These are phyloP conservation scores for Biscogniauxia sp. DNA, from an alignment of 2,329 filamentous ascomycete species.

Conservation along the genomic window DNA sequence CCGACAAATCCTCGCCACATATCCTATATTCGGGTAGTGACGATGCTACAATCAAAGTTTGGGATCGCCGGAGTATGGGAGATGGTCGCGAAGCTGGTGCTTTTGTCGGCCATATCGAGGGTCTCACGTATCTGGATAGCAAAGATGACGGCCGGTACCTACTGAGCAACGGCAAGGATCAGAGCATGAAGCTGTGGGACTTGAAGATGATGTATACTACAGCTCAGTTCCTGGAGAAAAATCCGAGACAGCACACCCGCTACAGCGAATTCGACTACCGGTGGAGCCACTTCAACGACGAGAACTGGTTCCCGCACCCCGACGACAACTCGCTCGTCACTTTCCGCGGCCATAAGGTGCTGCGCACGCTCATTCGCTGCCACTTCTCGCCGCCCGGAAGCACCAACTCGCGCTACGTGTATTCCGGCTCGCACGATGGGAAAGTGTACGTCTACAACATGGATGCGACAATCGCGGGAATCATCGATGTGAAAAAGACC, in stretches of 20 bases:
- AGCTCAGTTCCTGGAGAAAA: conserved; percentile 55
- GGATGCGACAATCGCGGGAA: conserved; percentile 77
- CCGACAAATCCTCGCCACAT: conserved; percentile 82
- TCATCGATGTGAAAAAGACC: conserved; percentile 72
- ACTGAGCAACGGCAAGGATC: conserved; percentile 91
- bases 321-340: conserved; percentile 91
- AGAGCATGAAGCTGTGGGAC: conserved; percentile 97
- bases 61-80: conserved; percentile 91
- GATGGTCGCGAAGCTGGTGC: conserved; percentile 70
- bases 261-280: conserved; percentile 72
- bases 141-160: conserved; percentile 77
- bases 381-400: conserved; percentile 88
- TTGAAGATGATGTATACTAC: conserved; percentile 83
- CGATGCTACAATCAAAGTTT: conserved; percentile 90
- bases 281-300: conserved; percentile 62
- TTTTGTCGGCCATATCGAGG: conserved; percentile 65
- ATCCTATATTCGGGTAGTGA: conserved; percentile 96
- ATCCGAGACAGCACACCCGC: conserved; percentile 52
- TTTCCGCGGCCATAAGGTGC: conserved; percentile 84
- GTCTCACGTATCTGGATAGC: conserved; percentile 67
- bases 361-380: conserved; percentile 88
- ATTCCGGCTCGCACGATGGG: conserved; percentile 86
- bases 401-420: conserved; percentile 89
- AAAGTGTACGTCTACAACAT: conserved; percentile 91
- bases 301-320: conserved; percentile 69